Evolutionary conservation across 257 asterid genomes (phyloP), one percentile per base, ranked within the genome.

Genomic region (Solanum chmielewskii): DNA sequence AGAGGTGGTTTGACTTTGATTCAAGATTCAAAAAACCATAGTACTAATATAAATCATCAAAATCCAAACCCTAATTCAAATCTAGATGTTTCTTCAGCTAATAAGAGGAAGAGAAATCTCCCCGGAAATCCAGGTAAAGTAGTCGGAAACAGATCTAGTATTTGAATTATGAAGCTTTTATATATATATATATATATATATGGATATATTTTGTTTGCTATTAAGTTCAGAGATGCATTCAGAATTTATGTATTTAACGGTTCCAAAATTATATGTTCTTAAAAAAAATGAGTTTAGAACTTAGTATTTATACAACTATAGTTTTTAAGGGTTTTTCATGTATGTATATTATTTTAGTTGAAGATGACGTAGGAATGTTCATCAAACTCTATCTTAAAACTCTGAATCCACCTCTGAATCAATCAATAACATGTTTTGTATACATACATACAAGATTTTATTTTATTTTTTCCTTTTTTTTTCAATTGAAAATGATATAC

Each of bases 61-160:
- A 39, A 74, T 86, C 80, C 85, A 37, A 83, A 83, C 87, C 86
- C 91, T 89, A 88, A 88, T 89, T 87, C 93, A 3, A 92, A 91
- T 87, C 84, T 93, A 37, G 71, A 93, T 64, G 20, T 76, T 87
- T 83, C 94, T 42, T 81, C 91, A 64, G 21, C 87, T 39, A 71
- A 71, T 77, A 96, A 96, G 87, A 87, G 98, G 76, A 96, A 95
- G 86, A 85, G 99, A 47, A 96, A 92, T 83, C 98, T 95, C 42
- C 99, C 99, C 0, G 99, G 99, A 66, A 95, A 91, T 60, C 99
- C 98, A 91, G 98, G 98, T 83, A 47, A 91, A 87, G 85, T 37
- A n/a, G 0, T 69, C 11, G 8, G 25, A 31, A 44, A 7, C 1
- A 18, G 25, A 70, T 70, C 3, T 14, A 70, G 7, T 31, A 70